Base-by-base conservation (phyloP, 2,329 filamentous ascomycete species). In the Neonectria coccinea region DNA sequence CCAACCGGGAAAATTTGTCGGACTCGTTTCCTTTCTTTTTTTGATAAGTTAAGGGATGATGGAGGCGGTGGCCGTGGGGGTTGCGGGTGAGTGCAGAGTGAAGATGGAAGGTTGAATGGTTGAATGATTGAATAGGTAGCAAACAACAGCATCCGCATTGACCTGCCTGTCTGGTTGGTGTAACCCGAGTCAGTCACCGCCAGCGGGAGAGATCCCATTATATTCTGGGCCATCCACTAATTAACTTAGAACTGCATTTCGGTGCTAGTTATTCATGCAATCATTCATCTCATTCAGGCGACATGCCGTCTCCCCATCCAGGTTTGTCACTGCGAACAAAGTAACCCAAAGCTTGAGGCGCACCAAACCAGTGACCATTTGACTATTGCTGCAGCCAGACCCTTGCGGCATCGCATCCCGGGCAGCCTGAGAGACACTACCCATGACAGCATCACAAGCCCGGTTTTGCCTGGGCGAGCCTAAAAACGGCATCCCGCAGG, bases 1-100 rank as follows among this genome's bases (percentile, higher is more conserved):
- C 31, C 18, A 39, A 25, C 11, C 42, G 14, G 31, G 50, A 39
- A 18, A 54, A n/a, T 39, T 33, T 51, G 53, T 59, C 47, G 14
- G 39, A 20, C 53, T 51, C 27, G 10, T 29, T 29, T 10, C 29
- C 20, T 29, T 10, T 29, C 9, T 10, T 29, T 29, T 29, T 29
- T 29, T 10, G 14, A 39, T n/a, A 8, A 16, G 14, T 16, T 12
- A 12, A 8, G n/a, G 2, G 33, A 36, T 39, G 36, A 2, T 39
- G 14, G 14, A 39, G 6, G 36, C 33, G 14, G 12, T 36, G 33
- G 33, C 33, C 33, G 33, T 36, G 36, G 14, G 36, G 36, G 36
- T 39, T 39, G 14, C 36, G 36, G 36, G 36, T 39, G 36, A 39
- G 5, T 16, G 36, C 14, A 39, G 36, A 12, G 6, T 39, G 14